Conservation (phyloP, 2,329 filamentous ascomycete genomes). For the Fusarium sublunatum region DNA sequence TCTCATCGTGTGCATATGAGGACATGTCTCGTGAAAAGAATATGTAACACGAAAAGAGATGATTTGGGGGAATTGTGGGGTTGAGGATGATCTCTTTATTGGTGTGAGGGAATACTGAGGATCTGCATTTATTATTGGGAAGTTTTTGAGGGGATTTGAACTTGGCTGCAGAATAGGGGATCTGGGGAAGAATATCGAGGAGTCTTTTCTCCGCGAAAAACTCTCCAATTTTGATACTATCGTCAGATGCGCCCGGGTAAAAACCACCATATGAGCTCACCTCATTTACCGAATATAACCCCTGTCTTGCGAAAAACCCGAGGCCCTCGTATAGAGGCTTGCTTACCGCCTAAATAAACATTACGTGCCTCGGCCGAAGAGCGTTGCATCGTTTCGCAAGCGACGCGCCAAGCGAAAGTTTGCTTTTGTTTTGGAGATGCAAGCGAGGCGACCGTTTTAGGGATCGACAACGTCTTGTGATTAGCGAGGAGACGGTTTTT, state of each 20-base stretch:
- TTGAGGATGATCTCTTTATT: constrained; percentile 10
- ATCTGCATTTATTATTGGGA: neutral
- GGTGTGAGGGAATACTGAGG: constrained; percentile 28
- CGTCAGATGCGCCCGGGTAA: too few relatives aligned
- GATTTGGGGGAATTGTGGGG: constrained; percentile 37
- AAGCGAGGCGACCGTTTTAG: constrained; percentile 11
- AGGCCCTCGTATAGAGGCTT: too few relatives aligned
- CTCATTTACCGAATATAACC: neutral
- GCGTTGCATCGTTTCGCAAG: constrained; percentile 44
- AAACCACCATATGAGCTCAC: too few relatives aligned
- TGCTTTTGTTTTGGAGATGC: constrained; percentile 1
- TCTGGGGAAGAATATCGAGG: neutral
- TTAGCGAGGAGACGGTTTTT: constrained; percentile 31
- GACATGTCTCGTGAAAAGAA: constrained; percentile 1
- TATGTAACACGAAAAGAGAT: constrained; percentile 16
- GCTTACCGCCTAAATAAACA: too few relatives aligned
- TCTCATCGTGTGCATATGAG: constrained; percentile 13
- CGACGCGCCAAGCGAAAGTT: constrained; percentile 32
- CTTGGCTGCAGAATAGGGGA: neutral
- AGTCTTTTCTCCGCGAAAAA: neutral
- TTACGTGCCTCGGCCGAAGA: constrained; percentile 17
- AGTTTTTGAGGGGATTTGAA: neutral
- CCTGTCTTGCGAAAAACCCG: constrained; percentile 9
- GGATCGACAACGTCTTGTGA: constrained; percentile 21
- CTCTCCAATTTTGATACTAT: too few relatives aligned